Base-by-base conservation (phyloP, 805 yeast species). In the Yarrowia sp. region DNA sequence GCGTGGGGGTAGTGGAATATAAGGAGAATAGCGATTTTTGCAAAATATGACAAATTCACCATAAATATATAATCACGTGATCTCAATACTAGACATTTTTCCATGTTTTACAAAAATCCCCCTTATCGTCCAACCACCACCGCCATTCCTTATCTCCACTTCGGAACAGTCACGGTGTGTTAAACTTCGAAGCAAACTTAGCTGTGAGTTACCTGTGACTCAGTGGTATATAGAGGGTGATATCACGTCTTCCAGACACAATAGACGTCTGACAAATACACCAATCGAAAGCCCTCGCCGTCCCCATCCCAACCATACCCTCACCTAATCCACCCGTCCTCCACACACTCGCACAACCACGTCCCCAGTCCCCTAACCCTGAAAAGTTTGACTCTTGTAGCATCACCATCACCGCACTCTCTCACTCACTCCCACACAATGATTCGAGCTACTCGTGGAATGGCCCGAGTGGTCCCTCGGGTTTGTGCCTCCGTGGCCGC, bases 401-500 rank as follows among this genome's bases (percentile, higher is more conserved):
- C n/a, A 19, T 20, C 20, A n/a, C 14, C 46, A 3, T 19, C 50
- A 8, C 36, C 7, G n/a, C 40, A 15, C 64, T 19, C 30, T 50
- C 30, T 30, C 17, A 15, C 33, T 9, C 34, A 5, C 34, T n/a
- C 36, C 44, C 33, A 15, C 47, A 43, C 43, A 38, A 58, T 58
- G 64, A 58, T 58, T 43, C 64, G 64, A 58, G 64, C 64, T 58
- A 58, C 64, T 43, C 64, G 64, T 42, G 64, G 50, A 42, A 43
- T 43, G 50, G 64, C 64, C 50, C 64, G 64, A 42, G 50, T 58
- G 64, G 64, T 40, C 64, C 64, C 50, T 42, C 63, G 63, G 63
- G 63, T 55, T 30, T 38, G 58, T 38, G 58, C 58, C 58, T 36
- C 58, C 14, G 58, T 38, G 58, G 43, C 43, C 43, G 58, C 43